Conservation (phyloP, 306 rosid species). For the Corylus heterophylla region DNA sequence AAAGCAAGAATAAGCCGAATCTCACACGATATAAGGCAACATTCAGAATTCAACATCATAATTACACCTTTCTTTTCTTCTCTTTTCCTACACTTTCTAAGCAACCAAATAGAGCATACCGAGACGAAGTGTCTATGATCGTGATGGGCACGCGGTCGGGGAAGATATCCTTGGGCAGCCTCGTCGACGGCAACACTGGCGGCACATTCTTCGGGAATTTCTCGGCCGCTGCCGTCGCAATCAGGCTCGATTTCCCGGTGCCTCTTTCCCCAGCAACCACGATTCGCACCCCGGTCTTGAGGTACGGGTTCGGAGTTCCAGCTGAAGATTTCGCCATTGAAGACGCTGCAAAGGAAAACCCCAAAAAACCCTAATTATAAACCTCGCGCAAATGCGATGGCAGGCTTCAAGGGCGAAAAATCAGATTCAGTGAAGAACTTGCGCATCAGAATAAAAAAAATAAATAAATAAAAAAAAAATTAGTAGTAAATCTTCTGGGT, state of each 20-base stretch:
- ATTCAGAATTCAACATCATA: not conserved
- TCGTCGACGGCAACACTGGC: constrained; percentile 79
- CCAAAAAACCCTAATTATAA: constrained; percentile 33
- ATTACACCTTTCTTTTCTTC: not conserved
- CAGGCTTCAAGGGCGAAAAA: not conserved
- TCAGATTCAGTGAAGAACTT: not conserved
- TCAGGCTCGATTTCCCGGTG: constrained; percentile 95
- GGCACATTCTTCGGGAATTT: constrained; percentile 76
- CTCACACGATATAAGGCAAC: not conserved
- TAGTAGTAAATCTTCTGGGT: too few species aligned
- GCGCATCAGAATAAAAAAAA: not conserved
- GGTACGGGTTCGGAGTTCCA: constrained; percentile 51
- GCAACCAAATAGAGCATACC: constrained; percentile 36
- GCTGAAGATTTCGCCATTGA: constrained; percentile 63
- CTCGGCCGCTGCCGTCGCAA: constrained; percentile 82
- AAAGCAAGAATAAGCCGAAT: not conserved
- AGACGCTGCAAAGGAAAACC: constrained; percentile 33
- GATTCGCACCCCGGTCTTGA: constrained; percentile 68
- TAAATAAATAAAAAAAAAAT: too few species aligned
- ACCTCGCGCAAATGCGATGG: not conserved
- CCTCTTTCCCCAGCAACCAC: constrained; percentile 88
- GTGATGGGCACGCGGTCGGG: constrained; percentile 94
- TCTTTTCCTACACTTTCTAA: not conserved
- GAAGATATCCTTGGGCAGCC: constrained; percentile 77
- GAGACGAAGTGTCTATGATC: constrained; percentile 87